phyloP scores from a whole-genome alignment of 1,284 basidiomycete genomes.

The Veloporphyrellus conicus region DNA sequence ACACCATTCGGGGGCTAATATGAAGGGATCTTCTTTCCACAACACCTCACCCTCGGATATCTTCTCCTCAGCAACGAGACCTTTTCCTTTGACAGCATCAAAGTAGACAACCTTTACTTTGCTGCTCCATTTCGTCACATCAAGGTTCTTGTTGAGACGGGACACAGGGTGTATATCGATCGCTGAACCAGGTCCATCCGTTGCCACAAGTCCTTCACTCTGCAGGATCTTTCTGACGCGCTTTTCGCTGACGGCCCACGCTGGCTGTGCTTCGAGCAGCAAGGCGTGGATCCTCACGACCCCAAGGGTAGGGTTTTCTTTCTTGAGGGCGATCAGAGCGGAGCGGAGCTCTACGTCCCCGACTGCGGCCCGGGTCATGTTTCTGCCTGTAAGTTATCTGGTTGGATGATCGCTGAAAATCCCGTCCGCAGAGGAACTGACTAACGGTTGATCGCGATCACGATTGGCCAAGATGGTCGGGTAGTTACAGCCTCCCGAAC shows the following conservation, averaged over 20 bases:
- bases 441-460: no score
- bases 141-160: slow-evolving; percentile 60
- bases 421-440: no score
- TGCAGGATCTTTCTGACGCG: slow-evolving; percentile 69
- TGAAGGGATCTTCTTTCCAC: slow-evolving; percentile 79
- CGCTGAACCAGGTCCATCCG: slow-evolving; percentile 6
- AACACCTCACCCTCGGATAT: slow-evolving; percentile 70
- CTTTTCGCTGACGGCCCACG: slow-evolving; percentile 80
- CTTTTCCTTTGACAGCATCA: slow-evolving; percentile 73
- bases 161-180: slow-evolving; percentile 53
- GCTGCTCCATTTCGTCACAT: slow-evolving; percentile 56
- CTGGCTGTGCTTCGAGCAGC: slow-evolving; percentile 54
- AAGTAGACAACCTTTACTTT: slow-evolving; percentile 72
- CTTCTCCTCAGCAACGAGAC: slow-evolving; percentile 66
- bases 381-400: background rate
- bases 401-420: background rate
- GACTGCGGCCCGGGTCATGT: slow-evolving; percentile 19
- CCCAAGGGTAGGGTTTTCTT: slow-evolving; percentile 60
- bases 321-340: slow-evolving; percentile 41
- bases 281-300: slow-evolving; percentile 66
- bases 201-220: slow-evolving; percentile 48
- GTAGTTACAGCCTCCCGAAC: no score
- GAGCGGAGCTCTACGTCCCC: slow-evolving; percentile 45
- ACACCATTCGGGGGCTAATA: slow-evolving; percentile 69
- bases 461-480: no score